Conservation (phyloP, 164 flowering plant genomes). For the Euptelea pleiosperma region DNA sequence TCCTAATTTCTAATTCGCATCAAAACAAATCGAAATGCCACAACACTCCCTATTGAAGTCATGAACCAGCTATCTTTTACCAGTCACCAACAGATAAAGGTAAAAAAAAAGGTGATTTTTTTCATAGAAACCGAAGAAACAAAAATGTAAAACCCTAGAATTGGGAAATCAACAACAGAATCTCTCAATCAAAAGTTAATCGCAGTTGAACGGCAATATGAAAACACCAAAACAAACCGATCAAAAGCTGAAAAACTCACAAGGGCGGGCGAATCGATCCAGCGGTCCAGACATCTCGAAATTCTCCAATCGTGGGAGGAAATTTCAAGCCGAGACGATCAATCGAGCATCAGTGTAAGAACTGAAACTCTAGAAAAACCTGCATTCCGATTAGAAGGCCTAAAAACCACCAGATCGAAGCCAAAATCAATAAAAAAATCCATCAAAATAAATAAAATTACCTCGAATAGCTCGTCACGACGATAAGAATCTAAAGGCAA, state of each 20-base stretch:
- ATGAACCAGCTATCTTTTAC: no score
- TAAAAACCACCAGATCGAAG: background rate
- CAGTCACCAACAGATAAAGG: no score
- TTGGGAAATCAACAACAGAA: background rate
- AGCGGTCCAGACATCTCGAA: conserved; percentile 36
- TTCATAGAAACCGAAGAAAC: background rate
- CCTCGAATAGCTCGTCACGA: background rate
- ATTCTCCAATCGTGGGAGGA: background rate
- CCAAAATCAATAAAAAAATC: background rate
- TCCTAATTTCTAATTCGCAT: background rate
- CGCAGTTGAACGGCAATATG: background rate
- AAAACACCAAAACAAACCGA: background rate
- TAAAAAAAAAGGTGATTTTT: no score
- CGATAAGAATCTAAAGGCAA: background rate
- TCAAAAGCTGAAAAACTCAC: conserved; percentile 26
- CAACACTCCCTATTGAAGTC: background rate
- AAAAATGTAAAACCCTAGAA: background rate
- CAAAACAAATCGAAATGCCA: background rate
- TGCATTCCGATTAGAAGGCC: background rate
- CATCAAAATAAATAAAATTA: background rate
- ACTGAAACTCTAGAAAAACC: no score
- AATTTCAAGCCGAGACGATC: background rate
- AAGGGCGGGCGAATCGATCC: conserved; percentile 41
- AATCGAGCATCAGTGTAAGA: conserved; percentile 1
- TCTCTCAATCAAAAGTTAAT: no score